Conservation (phyloP, 1,284 basidiomycete genomes). For the Phylloporus sp. region DNA sequence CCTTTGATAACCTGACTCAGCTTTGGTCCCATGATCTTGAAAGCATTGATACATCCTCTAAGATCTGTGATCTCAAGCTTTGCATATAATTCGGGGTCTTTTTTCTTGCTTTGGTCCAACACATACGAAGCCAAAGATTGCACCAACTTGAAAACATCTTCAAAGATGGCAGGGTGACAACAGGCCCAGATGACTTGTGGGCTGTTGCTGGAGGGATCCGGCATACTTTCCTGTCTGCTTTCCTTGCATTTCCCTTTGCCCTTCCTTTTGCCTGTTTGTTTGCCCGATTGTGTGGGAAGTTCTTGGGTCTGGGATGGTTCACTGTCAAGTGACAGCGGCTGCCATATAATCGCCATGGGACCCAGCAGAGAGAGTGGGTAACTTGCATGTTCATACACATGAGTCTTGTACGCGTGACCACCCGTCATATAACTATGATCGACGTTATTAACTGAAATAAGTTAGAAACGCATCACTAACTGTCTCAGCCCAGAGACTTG, state of each 20-base stretch:
- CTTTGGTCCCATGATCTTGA: slow-evolving; percentile 88
- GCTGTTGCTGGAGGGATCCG: slow-evolving; percentile 1
- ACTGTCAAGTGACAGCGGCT: slow-evolving; percentile 39
- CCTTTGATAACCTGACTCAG: slow-evolving; percentile 80
- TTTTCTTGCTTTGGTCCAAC: slow-evolving; percentile 47
- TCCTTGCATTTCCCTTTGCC: slow-evolving; percentile 22
- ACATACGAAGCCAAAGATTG: slow-evolving; percentile 52
- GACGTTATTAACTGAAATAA: too few species aligned
- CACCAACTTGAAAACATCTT: slow-evolving; percentile 57
- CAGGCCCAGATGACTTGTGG: slow-evolving; percentile 71
- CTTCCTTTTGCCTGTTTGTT: slow-evolving; percentile 23
- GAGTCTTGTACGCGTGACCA: slow-evolving; percentile 59
- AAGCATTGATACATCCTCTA: slow-evolving; percentile 71
- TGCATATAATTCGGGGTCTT: slow-evolving; percentile 36
- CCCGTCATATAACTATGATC: slow-evolving; percentile 39
- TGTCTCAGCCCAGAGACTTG: slow-evolving; percentile 61
- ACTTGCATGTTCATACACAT: slow-evolving; percentile 60
- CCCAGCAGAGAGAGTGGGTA: too few species aligned
- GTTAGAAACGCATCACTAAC: slow-evolving; percentile 39
- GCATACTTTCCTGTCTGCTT: slow-evolving; percentile 22
- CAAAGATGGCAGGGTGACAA: slow-evolving; percentile 75
- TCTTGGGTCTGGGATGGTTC: background rate
- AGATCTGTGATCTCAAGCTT: slow-evolving; percentile 72
- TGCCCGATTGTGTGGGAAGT: too few species aligned
- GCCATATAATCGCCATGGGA: slow-evolving; percentile 83